Percentiles rank a stretch among this genome's conserved stretches.
Evolutionary conservation across 2,329 filamentous ascomycete species (phyloP).

Genomic region (Beauveria pseudobassiana): DNA sequence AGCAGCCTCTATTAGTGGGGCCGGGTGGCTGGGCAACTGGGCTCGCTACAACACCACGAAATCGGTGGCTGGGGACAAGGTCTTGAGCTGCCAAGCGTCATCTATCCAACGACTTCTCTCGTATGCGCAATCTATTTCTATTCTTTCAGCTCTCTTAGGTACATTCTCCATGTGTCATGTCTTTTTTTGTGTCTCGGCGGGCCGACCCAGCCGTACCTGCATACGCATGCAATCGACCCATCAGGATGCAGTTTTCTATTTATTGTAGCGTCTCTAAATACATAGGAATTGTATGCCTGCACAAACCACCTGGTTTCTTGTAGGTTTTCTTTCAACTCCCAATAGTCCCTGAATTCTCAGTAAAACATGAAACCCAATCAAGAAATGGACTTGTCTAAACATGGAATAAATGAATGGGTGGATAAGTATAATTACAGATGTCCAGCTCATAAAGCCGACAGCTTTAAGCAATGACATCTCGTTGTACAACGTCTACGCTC

Average conservation of each 20-base stretch:
- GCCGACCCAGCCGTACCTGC: not conserved
- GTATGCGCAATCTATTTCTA: not conserved
- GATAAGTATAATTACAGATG: not conserved
- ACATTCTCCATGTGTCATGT: not conserved
- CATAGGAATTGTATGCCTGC: conserved; percentile 5
- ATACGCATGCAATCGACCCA: not conserved
- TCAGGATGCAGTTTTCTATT: not conserved
- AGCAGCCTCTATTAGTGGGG: not conserved
- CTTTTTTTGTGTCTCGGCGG: not conserved
- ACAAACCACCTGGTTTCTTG: not conserved
- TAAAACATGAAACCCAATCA: not conserved
- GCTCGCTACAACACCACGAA: not conserved
- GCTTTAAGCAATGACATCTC: not conserved
- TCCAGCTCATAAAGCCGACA: not conserved
- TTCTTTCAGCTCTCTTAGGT: too few relatives aligned
- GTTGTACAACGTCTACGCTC: not conserved
- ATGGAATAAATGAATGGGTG: not conserved
- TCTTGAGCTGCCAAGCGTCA: not conserved
- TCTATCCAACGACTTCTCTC: not conserved
- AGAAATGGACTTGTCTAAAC: not conserved
- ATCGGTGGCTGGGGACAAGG: not conserved
- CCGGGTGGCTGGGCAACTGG: not conserved
- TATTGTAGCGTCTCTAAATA: not conserved
- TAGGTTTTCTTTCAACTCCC: not conserved
- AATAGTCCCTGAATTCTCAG: not conserved